phyloP scores from a whole-genome alignment of 2,329 filamentous ascomycete genomes.

The Fusarium falciforme region DNA sequence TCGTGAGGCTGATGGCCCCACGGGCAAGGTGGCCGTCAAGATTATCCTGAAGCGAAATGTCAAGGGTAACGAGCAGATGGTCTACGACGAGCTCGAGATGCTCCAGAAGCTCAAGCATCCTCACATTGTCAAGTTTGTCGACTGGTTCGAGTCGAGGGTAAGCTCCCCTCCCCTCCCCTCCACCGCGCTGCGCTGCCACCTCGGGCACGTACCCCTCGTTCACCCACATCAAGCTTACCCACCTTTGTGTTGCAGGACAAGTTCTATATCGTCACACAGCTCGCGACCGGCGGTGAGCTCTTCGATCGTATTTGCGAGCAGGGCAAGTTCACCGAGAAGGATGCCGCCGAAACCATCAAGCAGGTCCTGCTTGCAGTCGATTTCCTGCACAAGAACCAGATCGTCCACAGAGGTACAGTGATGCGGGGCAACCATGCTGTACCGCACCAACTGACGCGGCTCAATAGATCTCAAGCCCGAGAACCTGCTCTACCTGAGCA shows the following conservation, averaged over 20 bases:
- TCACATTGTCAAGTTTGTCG: constrained; percentile 96
- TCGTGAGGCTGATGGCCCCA: constrained; percentile 87
- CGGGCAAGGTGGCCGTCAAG: constrained; percentile 93
- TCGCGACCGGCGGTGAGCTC: constrained; percentile 94
- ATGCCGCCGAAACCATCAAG: constrained; percentile 93
- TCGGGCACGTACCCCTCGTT: constrained; percentile 6
- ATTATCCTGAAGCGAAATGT: constrained; percentile 99
- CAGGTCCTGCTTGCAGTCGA: constrained; percentile 93
- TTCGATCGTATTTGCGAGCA: constrained; percentile 99
- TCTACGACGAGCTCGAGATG: constrained; percentile 96
- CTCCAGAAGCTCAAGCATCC: constrained; percentile 90
- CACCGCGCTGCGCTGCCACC: background rate
- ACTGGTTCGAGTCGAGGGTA: constrained; percentile 99
- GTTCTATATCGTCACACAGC: constrained; percentile 98
- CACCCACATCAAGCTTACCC: constrained; percentile 20
- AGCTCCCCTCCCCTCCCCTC: constrained; percentile 44
- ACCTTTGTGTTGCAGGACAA: constrained; percentile 76
- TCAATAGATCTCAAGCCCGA: constrained; percentile 91
- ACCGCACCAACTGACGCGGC: constrained; percentile 7
- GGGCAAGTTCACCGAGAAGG: constrained; percentile 98
- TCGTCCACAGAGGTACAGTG: constrained; percentile 87
- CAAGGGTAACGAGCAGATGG: constrained; percentile 98
- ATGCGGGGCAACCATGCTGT: background rate
- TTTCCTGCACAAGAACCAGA: constrained; percentile 93
- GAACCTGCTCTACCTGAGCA: constrained; percentile 93